A percentile compares a stretch with the other conserved stretches of the same genome.
phyloP scores from a whole-genome alignment of 1,284 basidiomycete species.

The Leucocoprinus gongylophorus region DNA sequence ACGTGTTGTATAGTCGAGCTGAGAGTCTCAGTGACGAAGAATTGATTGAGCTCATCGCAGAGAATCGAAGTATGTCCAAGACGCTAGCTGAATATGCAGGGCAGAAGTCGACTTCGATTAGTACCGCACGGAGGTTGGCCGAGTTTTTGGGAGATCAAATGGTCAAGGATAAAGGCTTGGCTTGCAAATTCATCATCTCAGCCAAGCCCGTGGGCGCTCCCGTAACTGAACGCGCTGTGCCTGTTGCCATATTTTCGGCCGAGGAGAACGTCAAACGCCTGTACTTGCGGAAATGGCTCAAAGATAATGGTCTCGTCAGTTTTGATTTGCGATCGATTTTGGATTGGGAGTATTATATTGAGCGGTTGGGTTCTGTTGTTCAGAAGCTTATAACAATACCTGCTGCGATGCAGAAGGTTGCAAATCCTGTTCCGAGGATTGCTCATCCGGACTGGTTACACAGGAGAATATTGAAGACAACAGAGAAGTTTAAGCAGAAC shows the following conservation, averaged over 20 bases:
- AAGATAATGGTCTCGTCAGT: conserved; percentile 81
- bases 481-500: conserved; percentile 98
- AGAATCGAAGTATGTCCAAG: conserved; percentile 97
- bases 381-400: conserved; percentile 99
- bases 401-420: conserved; percentile 95
- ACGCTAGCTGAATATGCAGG: conserved; percentile 94
- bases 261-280: conserved; percentile 86
- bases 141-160: conserved; percentile 98
- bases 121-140: conserved; percentile 89
- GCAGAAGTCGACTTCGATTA: conserved; percentile 98
- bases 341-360: conserved; percentile 99
- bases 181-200: conserved; percentile 99
- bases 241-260: conserved; percentile 98
- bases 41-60: conserved; percentile 95
- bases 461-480: conserved; percentile 79
- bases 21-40: conserved; percentile 86
- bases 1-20: conserved; percentile 87
- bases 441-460: conserved; percentile 98
- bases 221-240: conserved; percentile 95
- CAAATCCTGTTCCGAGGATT: conserved; percentile 94
- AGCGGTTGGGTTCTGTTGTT: conserved; percentile 95
- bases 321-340: conserved; percentile 95
- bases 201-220: conserved; percentile 90
- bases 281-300: conserved; percentile 95
- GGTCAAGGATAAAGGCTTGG: conserved; percentile 99